Base-by-base conservation (phyloP, 2,329 filamentous ascomycete species). In the Coniochaeta sp. region DNA sequence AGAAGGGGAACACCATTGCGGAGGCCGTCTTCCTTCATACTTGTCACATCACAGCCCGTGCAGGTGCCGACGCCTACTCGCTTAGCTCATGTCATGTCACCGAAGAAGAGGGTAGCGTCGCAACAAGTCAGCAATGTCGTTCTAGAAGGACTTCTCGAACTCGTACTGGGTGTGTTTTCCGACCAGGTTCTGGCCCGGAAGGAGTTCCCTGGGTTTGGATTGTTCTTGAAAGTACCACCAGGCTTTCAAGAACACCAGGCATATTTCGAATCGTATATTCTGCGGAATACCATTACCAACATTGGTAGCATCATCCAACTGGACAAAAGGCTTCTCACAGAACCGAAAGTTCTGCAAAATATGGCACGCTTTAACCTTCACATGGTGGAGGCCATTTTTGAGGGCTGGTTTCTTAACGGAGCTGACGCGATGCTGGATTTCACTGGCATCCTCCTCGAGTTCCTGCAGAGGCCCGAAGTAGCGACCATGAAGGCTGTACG, bases 351-450 rank as follows among this genome's bases (percentile, higher is more conserved):
- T 1, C 78, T 99, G 57, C 93, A 89, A 4, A 99, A 99, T 66
- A 80, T 99, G 69, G 88, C 89, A 0, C 85, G 92, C 14, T 89
- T 97, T 64, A 86, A 88, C 34, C 78, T 84, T 2, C 91, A 98
- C 69, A 83, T 98, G 71, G 85, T 89, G 0, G 95, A 99, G 71
- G 90, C 91, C 6, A 88, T 96, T 14, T 97, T 95, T 65, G 95
- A 98, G 73, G 95, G 95, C 17, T 97, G 93, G 91, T 98, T 98
- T 69, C 84, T 97, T 64, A 89, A 95, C 65, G 93, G 93, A 1
- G 90, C 90, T 1, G 89, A 92, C 66, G 81, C 86, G 4, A 83
- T 95, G 66, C 81, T 98, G 34, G 93, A 98, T 67, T 96, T 97
- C 67, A 84, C 88, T 3, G 95, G 93, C 1, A 87, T 88, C 59